Conservation (phyloP, 441 rosid species). For the Erodium moschatum region DNA sequence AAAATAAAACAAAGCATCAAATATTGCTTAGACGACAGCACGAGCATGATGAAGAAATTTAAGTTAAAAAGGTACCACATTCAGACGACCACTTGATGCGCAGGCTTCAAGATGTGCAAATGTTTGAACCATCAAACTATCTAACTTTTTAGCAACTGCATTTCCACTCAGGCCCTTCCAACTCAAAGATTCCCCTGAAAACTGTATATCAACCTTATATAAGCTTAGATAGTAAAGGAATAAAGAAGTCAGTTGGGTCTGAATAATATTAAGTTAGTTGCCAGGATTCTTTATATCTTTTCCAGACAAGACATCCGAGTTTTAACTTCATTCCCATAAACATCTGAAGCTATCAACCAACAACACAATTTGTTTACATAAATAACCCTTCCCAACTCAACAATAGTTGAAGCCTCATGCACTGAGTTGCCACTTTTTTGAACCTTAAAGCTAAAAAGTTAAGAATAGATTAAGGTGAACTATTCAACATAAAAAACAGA, state of each 20-base stretch:
- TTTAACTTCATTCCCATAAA: not conserved
- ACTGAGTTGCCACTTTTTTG: not conserved
- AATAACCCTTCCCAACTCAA: not conserved
- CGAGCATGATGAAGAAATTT: not conserved
- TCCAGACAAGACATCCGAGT: not conserved
- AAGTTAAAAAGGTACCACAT: conserved; percentile 40
- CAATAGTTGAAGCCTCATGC: not conserved
- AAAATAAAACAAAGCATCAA: not conserved
- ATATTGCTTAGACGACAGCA: not conserved
- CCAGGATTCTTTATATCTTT: not conserved
- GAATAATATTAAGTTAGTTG: not conserved
- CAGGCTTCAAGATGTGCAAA: conserved; percentile 78
- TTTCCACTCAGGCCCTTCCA: conserved; percentile 39
- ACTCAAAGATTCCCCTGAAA: conserved; percentile 34
- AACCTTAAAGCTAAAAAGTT: not conserved
- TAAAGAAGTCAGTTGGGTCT: not conserved
- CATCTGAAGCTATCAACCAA: not conserved
- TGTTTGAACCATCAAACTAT: conserved; percentile 55
- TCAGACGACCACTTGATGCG: conserved; percentile 42
- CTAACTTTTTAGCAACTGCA: conserved; percentile 50
- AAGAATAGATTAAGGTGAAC: not conserved
- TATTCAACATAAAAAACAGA: not conserved
- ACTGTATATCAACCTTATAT: conserved; percentile 28
- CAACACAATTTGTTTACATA: not conserved
- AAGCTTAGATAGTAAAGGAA: conserved; percentile 2